A percentile compares a stretch with the other conserved stretches of the same genome.
phyloP scores from a whole-genome alignment of 768 basidiomycete species.

The Termitomyces sp. region DNA sequence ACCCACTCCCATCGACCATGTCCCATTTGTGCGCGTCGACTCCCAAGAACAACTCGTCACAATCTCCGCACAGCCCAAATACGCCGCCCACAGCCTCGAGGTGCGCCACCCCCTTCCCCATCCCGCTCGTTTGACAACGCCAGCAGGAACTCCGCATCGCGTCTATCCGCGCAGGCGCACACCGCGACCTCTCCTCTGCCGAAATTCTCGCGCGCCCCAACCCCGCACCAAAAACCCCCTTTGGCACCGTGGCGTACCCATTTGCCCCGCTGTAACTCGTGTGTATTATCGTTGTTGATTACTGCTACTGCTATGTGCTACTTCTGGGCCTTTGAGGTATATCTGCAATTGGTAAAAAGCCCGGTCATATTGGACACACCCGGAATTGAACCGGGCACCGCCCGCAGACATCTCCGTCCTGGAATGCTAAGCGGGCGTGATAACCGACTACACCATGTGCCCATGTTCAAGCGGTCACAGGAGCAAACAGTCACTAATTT shows the following conservation, averaged over 20 bases:
- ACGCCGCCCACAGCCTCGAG: constrained; percentile 43
- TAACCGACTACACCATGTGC: not conserved
- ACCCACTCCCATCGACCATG: constrained; percentile 20
- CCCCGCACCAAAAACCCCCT: not conserved
- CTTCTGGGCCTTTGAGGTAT: too few relatives aligned
- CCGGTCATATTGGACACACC: too few relatives aligned
- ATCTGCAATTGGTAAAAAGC: too few relatives aligned
- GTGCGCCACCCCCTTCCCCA: constrained; percentile 23
- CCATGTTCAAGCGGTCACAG: not conserved
- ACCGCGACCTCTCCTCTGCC: constrained; percentile 40
- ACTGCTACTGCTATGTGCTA: too few relatives aligned
- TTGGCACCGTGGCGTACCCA: not conserved
- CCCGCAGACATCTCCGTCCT: too few relatives aligned
- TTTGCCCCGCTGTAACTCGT: not conserved
- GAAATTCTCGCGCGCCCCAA: constrained; percentile 17
- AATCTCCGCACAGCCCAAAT: constrained; percentile 30
- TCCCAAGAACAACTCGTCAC: constrained; percentile 30
- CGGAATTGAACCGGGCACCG: too few relatives aligned
- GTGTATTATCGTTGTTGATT: too few relatives aligned
- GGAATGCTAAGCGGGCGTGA: too few relatives aligned
- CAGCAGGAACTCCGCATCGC: constrained; percentile 48
- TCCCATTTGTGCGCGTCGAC: constrained; percentile 18
- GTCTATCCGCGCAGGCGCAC: constrained; percentile 28
- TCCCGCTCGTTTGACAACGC: too few relatives aligned
- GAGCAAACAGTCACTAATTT: too few relatives aligned